Conservation (phyloP, 371 early-diverging fungal genomes). For the Paraphysoderma sedebokerense region DNA sequence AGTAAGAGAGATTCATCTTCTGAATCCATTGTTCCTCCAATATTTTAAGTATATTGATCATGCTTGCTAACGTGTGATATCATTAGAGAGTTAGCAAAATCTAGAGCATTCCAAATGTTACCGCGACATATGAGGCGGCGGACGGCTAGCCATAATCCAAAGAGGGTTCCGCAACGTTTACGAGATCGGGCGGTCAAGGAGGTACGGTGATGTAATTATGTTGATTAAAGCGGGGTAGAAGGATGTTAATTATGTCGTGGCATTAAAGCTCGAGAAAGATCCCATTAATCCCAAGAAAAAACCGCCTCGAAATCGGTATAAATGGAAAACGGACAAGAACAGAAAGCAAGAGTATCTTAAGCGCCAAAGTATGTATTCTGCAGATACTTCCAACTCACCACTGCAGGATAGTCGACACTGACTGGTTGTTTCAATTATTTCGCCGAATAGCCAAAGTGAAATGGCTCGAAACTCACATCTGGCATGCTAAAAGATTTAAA, state of each 20-base stretch:
- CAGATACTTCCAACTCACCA: too few species aligned
- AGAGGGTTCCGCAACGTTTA: constrained; percentile 59
- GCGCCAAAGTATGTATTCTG: constrained; percentile 26
- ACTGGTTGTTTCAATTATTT: not conserved
- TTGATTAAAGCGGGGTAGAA: too few species aligned
- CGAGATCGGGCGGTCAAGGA: constrained; percentile 53
- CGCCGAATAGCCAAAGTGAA: constrained; percentile 28
- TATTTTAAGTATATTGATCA: not conserved
- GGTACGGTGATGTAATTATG: too few species aligned
- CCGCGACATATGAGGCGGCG: constrained; percentile 77
- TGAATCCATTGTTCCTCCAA: not conserved
- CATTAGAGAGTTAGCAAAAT: constrained; percentile 30
- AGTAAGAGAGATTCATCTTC: constrained; percentile 9
- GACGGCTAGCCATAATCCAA: constrained; percentile 79
- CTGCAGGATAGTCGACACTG: constrained; percentile 16
- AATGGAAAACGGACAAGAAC: constrained; percentile 16
- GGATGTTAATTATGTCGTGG: too few species aligned
- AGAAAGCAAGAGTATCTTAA: constrained; percentile 31
- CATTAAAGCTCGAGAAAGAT: too few species aligned
- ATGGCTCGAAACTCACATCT: constrained; percentile 96
- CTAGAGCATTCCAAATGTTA: constrained; percentile 68
- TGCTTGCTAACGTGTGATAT: not conserved
- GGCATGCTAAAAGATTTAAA: constrained; percentile 93
- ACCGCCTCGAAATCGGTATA: too few species aligned
- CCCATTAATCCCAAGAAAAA: too few species aligned